Base-by-base conservation (phyloP, 1,284 basidiomycete genomes). In the Trametes hirsuta region DNA sequence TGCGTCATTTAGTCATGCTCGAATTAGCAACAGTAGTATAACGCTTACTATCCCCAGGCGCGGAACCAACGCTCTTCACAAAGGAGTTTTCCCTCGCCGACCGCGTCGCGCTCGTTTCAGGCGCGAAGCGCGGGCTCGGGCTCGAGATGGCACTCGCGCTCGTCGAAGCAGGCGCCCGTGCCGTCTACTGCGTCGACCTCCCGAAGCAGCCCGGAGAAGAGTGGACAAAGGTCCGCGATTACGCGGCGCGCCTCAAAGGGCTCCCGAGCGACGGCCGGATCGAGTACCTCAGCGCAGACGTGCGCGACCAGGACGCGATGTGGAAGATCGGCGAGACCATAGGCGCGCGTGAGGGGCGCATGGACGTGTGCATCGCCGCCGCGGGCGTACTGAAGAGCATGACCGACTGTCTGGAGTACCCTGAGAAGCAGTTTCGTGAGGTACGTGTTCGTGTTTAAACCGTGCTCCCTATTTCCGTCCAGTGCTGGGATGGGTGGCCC, bases 91-190 rank as follows among this genome's bases (percentile, higher is more conserved):
- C 85, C 10, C 81, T 94, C 42, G 77, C 77, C n/a, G 87, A 87
- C 67, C 85, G 90, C 24, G 90, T 92, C 14, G 88, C 84, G 37
- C 78, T 94, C 60, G 85, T 94, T 45, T 90, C 91, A 0, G 91
- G 91, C 11, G 93, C 81, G 2, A 91, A 91, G 67, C 82, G 93
- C 49, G 93, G 93, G 2, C 81, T 95, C 10, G 93, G 93, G 3
- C 82, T 95, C 42, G 91, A 93, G 75, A 89, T 92, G 84, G 91
- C 91, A 34, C 79, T 93, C 58, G 84, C 88, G 4, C 76, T 93
- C 40, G 82, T 86, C 42, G 93, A 95, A 75, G 86, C 86, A 3
- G 93, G 91, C 50, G 90, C 91, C 3, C 80, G 88, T 15, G 84
- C 77, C 2, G 85, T 95, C 0, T 91, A 92, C 72, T 92, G 89